Percentiles rank a stretch among this genome's conserved stretches.
Conservation (phyloP, 75 land plant genomes). For the Picea glauca region DNA sequence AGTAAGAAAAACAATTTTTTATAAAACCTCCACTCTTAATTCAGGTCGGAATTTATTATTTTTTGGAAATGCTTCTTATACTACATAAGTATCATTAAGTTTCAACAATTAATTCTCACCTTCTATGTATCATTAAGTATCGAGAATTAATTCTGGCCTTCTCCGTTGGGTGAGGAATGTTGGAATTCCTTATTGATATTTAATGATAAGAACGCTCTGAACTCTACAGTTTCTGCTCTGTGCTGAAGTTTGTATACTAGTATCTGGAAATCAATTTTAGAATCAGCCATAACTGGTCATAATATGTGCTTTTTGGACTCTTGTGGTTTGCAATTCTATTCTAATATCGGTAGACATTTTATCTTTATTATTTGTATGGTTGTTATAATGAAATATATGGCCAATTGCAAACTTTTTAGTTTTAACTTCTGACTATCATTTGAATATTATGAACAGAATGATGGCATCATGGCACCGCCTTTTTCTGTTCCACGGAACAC, state of each 20-base stretch:
- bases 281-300: background rate
- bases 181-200: too few species aligned
- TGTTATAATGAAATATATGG: background rate
- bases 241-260: constrained; percentile 7
- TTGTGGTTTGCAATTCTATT: background rate
- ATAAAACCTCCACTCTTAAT: too few species aligned
- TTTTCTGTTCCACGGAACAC: constrained; percentile 67
- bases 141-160: too few species aligned
- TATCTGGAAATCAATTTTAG: background rate
- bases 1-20: too few species aligned
- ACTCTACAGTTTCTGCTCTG: background rate
- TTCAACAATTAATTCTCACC: too few species aligned
- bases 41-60: too few species aligned
- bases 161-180: too few species aligned
- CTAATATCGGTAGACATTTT: background rate
- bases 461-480: constrained; percentile 50
- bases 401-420: background rate
- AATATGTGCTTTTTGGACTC: background rate
- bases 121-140: too few species aligned
- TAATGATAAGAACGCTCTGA: too few species aligned
- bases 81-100: too few species aligned
- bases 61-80: too few species aligned
- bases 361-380: background rate
- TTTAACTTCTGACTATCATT: background rate
- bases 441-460: constrained; percentile 44